Base-by-base conservation (phyloP, 768 basidiomycete species). In the Xerocomellus intermedius region DNA sequence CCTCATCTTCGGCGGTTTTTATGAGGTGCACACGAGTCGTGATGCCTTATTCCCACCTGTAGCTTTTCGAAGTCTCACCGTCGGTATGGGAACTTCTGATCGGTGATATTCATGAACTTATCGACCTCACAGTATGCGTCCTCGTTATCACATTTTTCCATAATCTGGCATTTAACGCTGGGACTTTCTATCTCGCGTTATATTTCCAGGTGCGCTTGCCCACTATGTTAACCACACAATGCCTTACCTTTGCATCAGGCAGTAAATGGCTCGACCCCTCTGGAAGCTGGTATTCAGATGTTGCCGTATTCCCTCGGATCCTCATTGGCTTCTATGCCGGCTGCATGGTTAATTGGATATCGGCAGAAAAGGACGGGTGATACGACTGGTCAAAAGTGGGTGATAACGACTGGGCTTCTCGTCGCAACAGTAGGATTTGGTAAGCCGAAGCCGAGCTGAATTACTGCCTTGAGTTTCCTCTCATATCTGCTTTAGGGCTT, bases 261-360 rank as follows among this genome's bases (percentile, higher is more conserved):
- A 16, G 89, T 85, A 37, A 79, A 86, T 66, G 83, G 84, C 24
- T 80, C 80, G 21, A 81, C 82, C n/a, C 89, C 88, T 13, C 66
- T 92, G 43, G 69, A 84, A 68, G 85, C 91, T 55, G 91, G 89
- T 10, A 67, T 91, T 21, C 80, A 83, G 66, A 78, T 91, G 71
- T 77, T 94, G 52, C 89, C 91, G 12, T 93, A 91, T 74, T 89
- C 91, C 46, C 81, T 93, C 48, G 91, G 90, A 48, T 87, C 91
- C 33, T 91, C 91, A 22, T 67, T 93, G 54, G 86, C 91, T 41
- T 92, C 91, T 12, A 85, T 94, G 77, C 89, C 91, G 22, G 86
- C 81, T 36, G 89, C 91, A n/a, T 89, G 88, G 88, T 79, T 88
- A 61, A 88, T 92, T 61, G 82, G 79, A 44, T 83, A 80, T 58